A percentile compares a stretch with the other conserved stretches of the same genome.
Evolutionary conservation across 2,329 filamentous ascomycete species (phyloP).

Genomic region (Penicillium oxalicum): DNA sequence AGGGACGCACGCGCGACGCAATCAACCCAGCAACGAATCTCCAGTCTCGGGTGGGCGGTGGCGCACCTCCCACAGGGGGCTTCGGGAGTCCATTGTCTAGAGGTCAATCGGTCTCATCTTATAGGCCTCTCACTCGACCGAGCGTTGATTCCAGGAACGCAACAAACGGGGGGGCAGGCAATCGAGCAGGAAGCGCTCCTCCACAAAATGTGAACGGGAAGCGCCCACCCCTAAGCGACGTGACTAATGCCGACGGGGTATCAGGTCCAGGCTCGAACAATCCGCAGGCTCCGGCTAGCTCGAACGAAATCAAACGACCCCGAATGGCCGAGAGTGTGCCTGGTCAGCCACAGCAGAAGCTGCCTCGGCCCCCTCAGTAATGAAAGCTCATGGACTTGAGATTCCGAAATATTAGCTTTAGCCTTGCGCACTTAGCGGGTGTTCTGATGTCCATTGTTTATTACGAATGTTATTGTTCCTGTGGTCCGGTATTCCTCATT

Average conservation of each 20-base stretch:
- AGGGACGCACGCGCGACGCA: constrained; percentile 28
- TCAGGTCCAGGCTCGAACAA: constrained; percentile 15
- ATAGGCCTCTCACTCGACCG: constrained; percentile 42
- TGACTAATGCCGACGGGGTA: constrained; percentile 35
- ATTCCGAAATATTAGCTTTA: not conserved
- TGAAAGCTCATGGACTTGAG: constrained; percentile 3
- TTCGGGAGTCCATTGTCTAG: constrained; percentile 30
- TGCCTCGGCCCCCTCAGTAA: constrained; percentile 14
- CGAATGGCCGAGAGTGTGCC: constrained; percentile 19
- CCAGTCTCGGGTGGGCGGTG: constrained; percentile 33
- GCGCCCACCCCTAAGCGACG: constrained; percentile 40
- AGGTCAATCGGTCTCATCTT: constrained; percentile 35
- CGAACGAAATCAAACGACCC: constrained; percentile 30
- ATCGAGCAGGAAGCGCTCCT: constrained; percentile 18
- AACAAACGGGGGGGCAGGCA: constrained; percentile 14
- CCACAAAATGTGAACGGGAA: constrained; percentile 36
- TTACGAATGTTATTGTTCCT: not conserved
- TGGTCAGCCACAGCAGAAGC: constrained; percentile 8
- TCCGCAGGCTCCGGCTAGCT: constrained; percentile 19
- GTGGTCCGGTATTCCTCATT: not conserved
- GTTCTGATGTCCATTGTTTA: not conserved
- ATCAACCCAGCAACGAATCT: constrained; percentile 33
- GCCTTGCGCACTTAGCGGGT: constrained; percentile 9
- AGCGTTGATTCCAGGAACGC: constrained; percentile 26
- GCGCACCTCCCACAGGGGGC: constrained; percentile 18